phyloP scores from a whole-genome alignment of 2,329 filamentous ascomycete species.

The Ceratocystiopsis minuta region DNA sequence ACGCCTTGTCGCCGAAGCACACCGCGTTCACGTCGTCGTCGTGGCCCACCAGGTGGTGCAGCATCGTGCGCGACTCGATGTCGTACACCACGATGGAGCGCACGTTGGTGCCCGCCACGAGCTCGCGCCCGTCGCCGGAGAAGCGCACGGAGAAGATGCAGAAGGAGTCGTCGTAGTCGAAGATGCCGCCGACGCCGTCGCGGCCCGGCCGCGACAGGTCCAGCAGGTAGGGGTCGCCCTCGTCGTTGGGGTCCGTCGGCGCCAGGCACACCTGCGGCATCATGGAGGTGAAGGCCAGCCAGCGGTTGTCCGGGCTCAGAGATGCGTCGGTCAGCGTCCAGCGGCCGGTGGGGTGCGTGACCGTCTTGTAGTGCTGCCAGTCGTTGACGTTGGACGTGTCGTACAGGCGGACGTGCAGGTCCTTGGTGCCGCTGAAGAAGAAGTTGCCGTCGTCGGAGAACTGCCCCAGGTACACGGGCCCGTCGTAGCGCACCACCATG shows the following conservation, averaged over 20 bases:
- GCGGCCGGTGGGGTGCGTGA: constrained; percentile 65
- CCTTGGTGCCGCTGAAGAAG: constrained; percentile 82
- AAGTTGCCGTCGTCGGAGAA: constrained; percentile 96
- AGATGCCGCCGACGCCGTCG: not conserved
- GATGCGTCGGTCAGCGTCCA: constrained; percentile 96
- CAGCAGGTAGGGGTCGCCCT: constrained; percentile 61
- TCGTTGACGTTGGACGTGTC: constrained; percentile 89
- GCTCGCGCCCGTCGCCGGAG: constrained; percentile 74
- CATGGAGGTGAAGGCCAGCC: constrained; percentile 83
- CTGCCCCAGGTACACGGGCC: constrained; percentile 82
- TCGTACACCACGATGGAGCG: constrained; percentile 78
- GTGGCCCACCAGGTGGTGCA: constrained; percentile 64
- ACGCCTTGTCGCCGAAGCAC: constrained; percentile 76
- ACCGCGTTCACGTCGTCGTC: constrained; percentile 88
- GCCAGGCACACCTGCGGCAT: constrained; percentile 69
- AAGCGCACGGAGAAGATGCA: constrained; percentile 84
- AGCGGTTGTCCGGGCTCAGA: constrained; percentile 78
- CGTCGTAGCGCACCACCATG: constrained; percentile 72
- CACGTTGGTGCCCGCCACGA: constrained; percentile 74
- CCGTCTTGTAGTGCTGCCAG: constrained; percentile 92
- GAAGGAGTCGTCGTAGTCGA: constrained; percentile 19
- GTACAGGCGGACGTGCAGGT: constrained; percentile 92
- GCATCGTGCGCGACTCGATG: constrained; percentile 58
- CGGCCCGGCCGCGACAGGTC: constrained; percentile 40
- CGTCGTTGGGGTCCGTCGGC: constrained; percentile 67